Conservation (phyloP, 2,329 filamentous ascomycete genomes). For the Diaporthe velutina region DNA sequence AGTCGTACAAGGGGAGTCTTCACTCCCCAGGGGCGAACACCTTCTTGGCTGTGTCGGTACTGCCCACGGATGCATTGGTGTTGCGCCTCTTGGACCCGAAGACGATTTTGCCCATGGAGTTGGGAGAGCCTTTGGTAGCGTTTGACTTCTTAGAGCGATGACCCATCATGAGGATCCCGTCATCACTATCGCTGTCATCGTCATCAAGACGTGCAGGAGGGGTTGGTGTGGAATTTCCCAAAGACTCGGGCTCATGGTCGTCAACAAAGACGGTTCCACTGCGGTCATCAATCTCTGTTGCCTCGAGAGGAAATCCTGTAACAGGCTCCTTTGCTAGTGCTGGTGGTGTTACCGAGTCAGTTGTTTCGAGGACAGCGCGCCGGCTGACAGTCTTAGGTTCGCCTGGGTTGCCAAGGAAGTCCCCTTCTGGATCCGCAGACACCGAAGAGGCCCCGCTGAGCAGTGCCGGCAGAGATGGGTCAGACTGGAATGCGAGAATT, state of each 20-base stretch:
- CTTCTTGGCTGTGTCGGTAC: constrained; percentile 75
- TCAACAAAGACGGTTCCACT: constrained; percentile 47
- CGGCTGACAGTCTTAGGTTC: constrained; percentile 61
- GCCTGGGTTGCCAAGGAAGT: constrained; percentile 67
- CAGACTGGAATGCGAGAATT: constrained; percentile 69
- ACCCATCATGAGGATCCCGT: constrained; percentile 61
- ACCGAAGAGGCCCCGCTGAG: constrained; percentile 75
- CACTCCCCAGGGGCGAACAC: constrained; percentile 54
- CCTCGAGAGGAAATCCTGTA: constrained; percentile 61
- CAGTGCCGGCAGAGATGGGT: constrained; percentile 73
- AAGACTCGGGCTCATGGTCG: constrained; percentile 43
- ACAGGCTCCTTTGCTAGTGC: constrained; percentile 62
- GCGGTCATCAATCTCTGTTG: constrained; percentile 49
- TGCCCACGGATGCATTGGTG: constrained; percentile 72
- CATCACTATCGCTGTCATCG: constrained; percentile 67
- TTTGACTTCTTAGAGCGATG: constrained; percentile 37
- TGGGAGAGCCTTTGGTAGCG: constrained; percentile 35
- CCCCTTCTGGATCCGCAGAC: constrained; percentile 72
- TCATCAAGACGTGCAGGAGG: constrained; percentile 51
- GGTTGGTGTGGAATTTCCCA: constrained; percentile 40
- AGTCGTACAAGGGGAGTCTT: constrained; percentile 15
- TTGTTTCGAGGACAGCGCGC: constrained; percentile 62
- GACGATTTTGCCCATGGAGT: constrained; percentile 46
- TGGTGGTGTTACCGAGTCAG: constrained; percentile 68
- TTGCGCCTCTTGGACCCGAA: constrained; percentile 63